These are phyloP conservation scores for Leptomonas seymouri DNA, from an alignment of 208 protist genomes.

Conservation along the genomic window DNA sequence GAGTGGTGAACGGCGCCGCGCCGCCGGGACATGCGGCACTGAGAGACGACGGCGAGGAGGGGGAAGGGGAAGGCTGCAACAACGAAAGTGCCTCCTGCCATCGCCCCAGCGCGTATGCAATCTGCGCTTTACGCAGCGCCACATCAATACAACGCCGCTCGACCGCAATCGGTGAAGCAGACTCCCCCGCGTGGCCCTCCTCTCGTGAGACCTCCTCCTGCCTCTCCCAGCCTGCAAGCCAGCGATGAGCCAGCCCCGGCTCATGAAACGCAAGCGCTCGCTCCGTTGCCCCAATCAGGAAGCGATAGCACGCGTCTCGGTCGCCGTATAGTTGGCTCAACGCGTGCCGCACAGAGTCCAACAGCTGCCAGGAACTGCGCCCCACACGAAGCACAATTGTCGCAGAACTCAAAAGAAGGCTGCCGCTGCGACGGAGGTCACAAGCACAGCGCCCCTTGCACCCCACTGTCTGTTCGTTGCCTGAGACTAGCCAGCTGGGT, in stretches of 20 bases:
- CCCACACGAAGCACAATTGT: not conserved
- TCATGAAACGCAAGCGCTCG: slow-evolving; percentile 24
- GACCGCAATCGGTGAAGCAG: not conserved
- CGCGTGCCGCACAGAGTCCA: slow-evolving; percentile 33
- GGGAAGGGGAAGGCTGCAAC: slow-evolving; percentile 16
- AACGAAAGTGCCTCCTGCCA: slow-evolving; percentile 34
- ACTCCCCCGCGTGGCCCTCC: not conserved
- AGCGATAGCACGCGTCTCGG: slow-evolving; percentile 19
- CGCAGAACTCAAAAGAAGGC: too few relatives aligned
- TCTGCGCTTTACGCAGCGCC: slow-evolving; percentile 37
- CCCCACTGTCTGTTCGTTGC: not conserved
- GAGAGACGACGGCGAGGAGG: not conserved
- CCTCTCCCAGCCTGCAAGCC: slow-evolving; percentile 30
- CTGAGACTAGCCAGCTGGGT: not conserved
- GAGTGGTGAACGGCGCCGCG: not conserved
- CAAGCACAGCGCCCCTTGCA: not conserved
- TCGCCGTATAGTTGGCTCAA: slow-evolving; percentile 37
- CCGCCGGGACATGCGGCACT: not conserved
- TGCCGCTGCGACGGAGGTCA: not conserved
- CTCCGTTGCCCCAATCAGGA: slow-evolving; percentile 17
- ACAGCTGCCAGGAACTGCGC: slow-evolving; percentile 12
- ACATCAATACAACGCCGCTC: slow-evolving; percentile 3
- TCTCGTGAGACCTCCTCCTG: not conserved
- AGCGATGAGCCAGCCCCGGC: slow-evolving; percentile 30
- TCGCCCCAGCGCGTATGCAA: slow-evolving; percentile 30